A percentile compares a stretch with the other conserved stretches of the same genome.
phyloP scores from a whole-genome alignment of 2,329 filamentous ascomycete genomes.

The Xylariaceae sp. region DNA sequence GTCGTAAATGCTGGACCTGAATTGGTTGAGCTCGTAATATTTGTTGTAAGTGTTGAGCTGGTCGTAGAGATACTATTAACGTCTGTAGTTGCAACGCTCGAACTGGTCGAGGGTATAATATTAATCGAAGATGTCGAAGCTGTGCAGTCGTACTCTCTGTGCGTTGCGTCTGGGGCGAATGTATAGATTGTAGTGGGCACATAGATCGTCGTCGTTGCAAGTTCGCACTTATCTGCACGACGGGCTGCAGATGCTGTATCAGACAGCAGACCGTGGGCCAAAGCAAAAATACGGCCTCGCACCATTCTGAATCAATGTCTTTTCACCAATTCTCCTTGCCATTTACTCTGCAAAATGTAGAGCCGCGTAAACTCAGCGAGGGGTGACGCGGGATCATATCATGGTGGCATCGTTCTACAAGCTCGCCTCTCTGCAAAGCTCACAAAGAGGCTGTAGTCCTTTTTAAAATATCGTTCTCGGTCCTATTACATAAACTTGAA shows the following conservation, averaged over 20 bases:
- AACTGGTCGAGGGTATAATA: slow-evolving; percentile 10
- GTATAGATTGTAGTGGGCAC: slow-evolving; percentile 27
- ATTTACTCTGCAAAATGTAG: no score
- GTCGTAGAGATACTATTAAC: slow-evolving; percentile 1
- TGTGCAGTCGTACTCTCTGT: slow-evolving; percentile 4
- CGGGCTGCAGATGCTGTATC: slow-evolving; percentile 17
- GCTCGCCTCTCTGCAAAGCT: no score
- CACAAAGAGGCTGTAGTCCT: no score
- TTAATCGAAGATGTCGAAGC: slow-evolving; percentile 6
- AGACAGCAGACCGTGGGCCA: slow-evolving; percentile 21
- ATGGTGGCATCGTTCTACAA: no score
- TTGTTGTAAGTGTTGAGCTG: slow-evolving; percentile 6
- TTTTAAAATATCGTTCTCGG: no score
- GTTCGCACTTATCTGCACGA: slow-evolving; percentile 17
- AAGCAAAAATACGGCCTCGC: slow-evolving; percentile 15
- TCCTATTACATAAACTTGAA: no score
- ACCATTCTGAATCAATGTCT: slow-evolving; percentile 17
- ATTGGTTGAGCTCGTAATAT: neutral
- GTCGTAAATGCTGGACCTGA: no score
- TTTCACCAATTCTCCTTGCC: neutral
- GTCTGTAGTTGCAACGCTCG: slow-evolving; percentile 7
- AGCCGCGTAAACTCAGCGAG: no score
- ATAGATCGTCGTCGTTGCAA: slow-evolving; percentile 27
- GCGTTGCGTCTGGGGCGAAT: slow-evolving; percentile 15
- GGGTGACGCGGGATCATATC: no score